Evolutionary conservation across 768 basidiomycete species (phyloP).

Genomic region (Auriculariales sp.): DNA sequence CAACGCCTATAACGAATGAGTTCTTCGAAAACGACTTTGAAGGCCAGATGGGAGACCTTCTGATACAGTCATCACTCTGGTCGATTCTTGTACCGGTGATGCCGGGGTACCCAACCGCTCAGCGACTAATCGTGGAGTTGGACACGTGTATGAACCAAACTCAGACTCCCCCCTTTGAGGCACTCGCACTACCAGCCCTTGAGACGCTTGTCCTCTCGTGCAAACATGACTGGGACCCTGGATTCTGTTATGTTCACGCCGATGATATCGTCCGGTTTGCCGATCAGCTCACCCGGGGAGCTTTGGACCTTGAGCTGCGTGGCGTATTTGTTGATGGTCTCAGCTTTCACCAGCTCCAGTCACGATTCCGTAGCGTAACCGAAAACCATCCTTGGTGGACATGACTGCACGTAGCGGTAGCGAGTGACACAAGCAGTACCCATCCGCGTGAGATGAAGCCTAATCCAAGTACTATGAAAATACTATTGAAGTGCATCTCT

Average conservation of each 20-base stretch:
- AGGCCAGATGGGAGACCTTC: neutral
- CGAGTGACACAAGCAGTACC: too few species aligned
- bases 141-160: neutral
- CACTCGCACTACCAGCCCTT: neutral
- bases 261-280: neutral
- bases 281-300: neutral
- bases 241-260: neutral
- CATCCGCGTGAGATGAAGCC: too few species aligned
- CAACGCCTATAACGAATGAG: neutral
- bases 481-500: too few species aligned
- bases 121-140: neutral
- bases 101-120: neutral
- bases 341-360: too few species aligned
- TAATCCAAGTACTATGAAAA: too few species aligned
- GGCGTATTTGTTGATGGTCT: neutral
- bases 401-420: too few species aligned
- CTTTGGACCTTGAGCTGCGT: neutral
- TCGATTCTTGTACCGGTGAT: neutral
- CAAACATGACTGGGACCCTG: neutral
- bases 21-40: neutral
- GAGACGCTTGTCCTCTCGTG: neutral
- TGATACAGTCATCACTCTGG: neutral
- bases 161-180: neutral
- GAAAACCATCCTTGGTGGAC: too few species aligned
- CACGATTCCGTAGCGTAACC: too few species aligned